Evolutionary conservation across 768 basidiomycete genomes (phyloP).

Genomic region (Pulveroboletus sp.): DNA sequence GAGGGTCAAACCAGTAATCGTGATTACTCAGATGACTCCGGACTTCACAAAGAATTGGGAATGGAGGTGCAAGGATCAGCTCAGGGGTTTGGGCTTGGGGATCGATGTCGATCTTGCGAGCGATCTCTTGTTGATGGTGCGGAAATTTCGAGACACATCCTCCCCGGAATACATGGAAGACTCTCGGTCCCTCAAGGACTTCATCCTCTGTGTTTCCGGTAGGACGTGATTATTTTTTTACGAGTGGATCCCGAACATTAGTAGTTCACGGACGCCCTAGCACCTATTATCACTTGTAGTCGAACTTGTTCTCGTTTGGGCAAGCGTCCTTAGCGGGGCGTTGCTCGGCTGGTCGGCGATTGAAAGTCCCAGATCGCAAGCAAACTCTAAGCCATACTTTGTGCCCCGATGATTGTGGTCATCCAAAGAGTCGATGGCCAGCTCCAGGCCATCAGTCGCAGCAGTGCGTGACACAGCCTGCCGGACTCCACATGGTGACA

Average conservation of each 20-base stretch:
- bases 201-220: constrained; percentile 16
- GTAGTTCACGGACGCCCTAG: no score
- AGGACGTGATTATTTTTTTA: not conserved
- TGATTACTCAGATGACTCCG: constrained; percentile 25
- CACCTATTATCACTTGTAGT: no score
- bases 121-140: constrained; percentile 14
- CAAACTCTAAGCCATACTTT: not conserved
- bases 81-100: constrained; percentile 10
- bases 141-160: constrained; percentile 10
- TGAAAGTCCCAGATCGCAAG: not conserved
- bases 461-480: constrained; percentile 11
- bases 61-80: constrained; percentile 17
- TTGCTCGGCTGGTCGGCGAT: no score
- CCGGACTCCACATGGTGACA: constrained; percentile 14
- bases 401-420: not conserved
- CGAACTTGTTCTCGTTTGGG: no score
- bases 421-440: not conserved
- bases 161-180: constrained; percentile 20
- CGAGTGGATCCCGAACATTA: no score
- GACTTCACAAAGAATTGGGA: constrained; percentile 14
- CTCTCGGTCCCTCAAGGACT: constrained; percentile 13
- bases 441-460: not conserved
- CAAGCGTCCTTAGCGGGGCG: no score
- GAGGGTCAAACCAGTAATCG: constrained; percentile 24
- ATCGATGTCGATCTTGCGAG: not conserved